These are phyloP conservation scores for Teunomyces tritomae DNA, from an alignment of 805 yeast species.

Conservation along the genomic window DNA sequence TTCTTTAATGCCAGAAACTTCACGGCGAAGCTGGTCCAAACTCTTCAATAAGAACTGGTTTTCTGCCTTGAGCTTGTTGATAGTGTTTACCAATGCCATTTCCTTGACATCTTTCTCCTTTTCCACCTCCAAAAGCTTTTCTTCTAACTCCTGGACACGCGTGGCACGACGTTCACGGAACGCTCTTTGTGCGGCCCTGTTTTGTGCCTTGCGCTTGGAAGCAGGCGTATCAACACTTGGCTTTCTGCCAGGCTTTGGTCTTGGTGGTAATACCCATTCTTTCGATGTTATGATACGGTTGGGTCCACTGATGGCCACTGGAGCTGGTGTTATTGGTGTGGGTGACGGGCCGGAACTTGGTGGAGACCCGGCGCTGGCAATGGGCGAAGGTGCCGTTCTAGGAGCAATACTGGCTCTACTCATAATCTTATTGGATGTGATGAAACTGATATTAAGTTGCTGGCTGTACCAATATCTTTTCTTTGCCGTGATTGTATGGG, in stretches of 20 bases:
- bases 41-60: slow-evolving; percentile 42
- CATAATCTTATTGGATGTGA: neutral
- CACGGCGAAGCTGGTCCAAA: slow-evolving; percentile 41
- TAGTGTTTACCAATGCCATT: slow-evolving; percentile 51
- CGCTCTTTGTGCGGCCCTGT: slow-evolving; percentile 92
- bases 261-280: slow-evolving; percentile 60
- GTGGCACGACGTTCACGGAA: slow-evolving; percentile 86
- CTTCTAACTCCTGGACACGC: slow-evolving; percentile 74
- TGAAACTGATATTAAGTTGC: neutral
- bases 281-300: slow-evolving; percentile 57
- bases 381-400: slow-evolving; percentile 14
- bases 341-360: slow-evolving; percentile 4
- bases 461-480: neutral
- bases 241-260: slow-evolving; percentile 61
- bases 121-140: slow-evolving; percentile 63
- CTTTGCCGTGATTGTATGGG: slow-evolving; percentile 2
- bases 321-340: slow-evolving; percentile 1
- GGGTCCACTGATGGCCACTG: slow-evolving; percentile 4
- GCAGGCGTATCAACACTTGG: slow-evolving; percentile 78
- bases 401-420: slow-evolving; percentile 11
- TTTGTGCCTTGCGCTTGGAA: slow-evolving; percentile 83
- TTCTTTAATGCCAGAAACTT: slow-evolving; percentile 22
- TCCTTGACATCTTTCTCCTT: slow-evolving; percentile 61
- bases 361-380: slow-evolving; percentile 8
- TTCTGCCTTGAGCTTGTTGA: slow-evolving; percentile 46